Evolutionary conservation across 176 grass and related monocot species (phyloP).

Genomic region (Aegilops umbellulata): DNA sequence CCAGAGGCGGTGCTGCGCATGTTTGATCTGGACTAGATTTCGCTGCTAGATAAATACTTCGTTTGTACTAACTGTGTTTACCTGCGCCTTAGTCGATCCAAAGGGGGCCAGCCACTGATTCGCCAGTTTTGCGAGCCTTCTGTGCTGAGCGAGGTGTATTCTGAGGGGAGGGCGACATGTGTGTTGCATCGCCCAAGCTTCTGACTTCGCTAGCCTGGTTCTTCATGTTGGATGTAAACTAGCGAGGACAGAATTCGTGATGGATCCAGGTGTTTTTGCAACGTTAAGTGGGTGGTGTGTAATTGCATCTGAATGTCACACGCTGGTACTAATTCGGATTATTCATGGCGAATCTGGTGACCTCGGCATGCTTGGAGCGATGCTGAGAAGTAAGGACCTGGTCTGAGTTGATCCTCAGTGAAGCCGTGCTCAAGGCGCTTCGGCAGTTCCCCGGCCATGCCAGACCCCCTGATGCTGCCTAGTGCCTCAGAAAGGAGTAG

Average conservation of each 20-base stretch:
- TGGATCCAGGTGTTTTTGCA: neutral
- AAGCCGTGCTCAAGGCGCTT: neutral
- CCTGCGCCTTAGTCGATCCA: neutral
- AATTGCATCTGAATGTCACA: neutral
- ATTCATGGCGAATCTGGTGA: neutral
- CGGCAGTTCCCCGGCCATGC: neutral
- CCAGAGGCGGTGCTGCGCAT: slow-evolving; percentile 19
- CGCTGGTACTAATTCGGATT: neutral
- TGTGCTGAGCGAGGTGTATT: neutral
- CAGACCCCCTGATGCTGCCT: neutral
- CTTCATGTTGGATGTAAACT: neutral
- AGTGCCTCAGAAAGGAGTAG: neutral
- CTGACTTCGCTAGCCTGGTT: neutral
- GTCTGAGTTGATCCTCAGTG: neutral
- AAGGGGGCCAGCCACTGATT: neutral
- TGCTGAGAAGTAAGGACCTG: neutral
- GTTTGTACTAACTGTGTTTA: neutral
- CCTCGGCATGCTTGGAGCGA: neutral
- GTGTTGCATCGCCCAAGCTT: neutral
- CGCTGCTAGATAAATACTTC: neutral
- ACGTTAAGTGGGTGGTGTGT: neutral
- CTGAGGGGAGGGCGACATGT: neutral
- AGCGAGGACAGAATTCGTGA: neutral
- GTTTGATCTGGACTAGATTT: slow-evolving; percentile 20
- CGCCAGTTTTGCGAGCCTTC: neutral